phyloP scores from a whole-genome alignment of 192 early-diverging fungal species.

The Hyaloraphidium curvatum region DNA sequence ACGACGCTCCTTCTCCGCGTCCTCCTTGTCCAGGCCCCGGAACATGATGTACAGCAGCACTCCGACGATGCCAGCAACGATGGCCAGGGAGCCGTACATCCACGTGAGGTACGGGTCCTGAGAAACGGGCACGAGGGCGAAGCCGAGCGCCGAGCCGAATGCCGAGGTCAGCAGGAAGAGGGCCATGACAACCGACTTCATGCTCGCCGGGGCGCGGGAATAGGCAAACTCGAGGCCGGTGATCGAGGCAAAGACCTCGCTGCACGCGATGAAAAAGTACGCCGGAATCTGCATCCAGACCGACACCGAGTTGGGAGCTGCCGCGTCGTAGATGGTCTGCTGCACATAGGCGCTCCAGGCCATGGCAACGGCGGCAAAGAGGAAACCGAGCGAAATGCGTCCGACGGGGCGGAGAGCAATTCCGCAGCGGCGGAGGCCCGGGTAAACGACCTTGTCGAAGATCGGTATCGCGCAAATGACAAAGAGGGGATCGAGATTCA shows the following conservation, averaged over 20 bases:
- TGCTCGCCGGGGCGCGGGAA: slow-evolving; percentile 33
- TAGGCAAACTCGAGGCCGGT: slow-evolving; percentile 49
- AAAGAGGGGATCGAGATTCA: slow-evolving; percentile 33
- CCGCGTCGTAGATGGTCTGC: slow-evolving; percentile 30
- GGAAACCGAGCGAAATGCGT: slow-evolving; percentile 30
- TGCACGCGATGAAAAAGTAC: slow-evolving; percentile 32
- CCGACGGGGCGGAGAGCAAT: slow-evolving; percentile 30
- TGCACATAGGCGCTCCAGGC: slow-evolving; percentile 37
- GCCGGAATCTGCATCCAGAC: slow-evolving; percentile 33
- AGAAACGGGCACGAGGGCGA: slow-evolving; percentile 30
- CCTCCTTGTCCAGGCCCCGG: no score
- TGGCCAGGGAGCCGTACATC: no score
- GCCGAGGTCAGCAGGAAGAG: slow-evolving; percentile 34
- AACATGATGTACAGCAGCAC: no score
- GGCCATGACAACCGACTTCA: slow-evolving; percentile 44
- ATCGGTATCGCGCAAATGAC: slow-evolving; percentile 35
- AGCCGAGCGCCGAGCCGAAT: slow-evolving; percentile 30
- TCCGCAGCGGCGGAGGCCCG: slow-evolving; percentile 26
- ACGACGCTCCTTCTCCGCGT: no score
- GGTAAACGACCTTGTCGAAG: slow-evolving; percentile 31
- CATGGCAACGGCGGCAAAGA: slow-evolving; percentile 30
- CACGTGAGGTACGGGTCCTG: no score
- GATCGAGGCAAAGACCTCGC: slow-evolving; percentile 40
- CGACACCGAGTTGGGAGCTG: slow-evolving; percentile 17
- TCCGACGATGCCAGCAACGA: no score